Evolutionary conservation across 148 eudicot species (phyloP).

Genomic region (Nyssa sinensis): DNA sequence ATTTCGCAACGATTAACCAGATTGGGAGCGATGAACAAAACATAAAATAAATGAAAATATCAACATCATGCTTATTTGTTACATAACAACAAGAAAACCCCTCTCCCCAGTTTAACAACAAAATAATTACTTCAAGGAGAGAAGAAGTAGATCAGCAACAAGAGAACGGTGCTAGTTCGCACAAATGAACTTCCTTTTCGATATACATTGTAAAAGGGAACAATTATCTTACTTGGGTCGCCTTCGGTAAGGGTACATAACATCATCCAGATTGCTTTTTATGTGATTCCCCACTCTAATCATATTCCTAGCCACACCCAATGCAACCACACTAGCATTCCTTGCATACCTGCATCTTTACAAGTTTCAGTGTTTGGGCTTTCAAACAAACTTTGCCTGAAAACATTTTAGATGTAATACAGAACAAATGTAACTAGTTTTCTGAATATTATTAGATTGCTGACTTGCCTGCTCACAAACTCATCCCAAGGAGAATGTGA

Average conservation of each 20-base stretch:
- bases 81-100: not conserved
- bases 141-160: no score
- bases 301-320: slow-evolving; percentile 7
- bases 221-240: not conserved
- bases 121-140: not conserved
- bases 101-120: not conserved
- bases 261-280: slow-evolving; percentile 8
- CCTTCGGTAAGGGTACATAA: slow-evolving; percentile 3
- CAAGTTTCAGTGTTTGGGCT: slow-evolving; percentile 3
- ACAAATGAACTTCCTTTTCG: not conserved
- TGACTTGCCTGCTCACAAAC: not conserved
- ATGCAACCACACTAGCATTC: slow-evolving; percentile 16
- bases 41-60: no score
- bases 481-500: slow-evolving; percentile 4
- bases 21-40: not conserved
- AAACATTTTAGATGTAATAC: not conserved
- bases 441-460: not conserved
- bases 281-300: slow-evolving; percentile 5
- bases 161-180: not conserved
- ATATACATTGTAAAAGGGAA: not conserved
- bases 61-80: not conserved
- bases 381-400: not conserved
- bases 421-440: not conserved
- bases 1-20: not conserved
- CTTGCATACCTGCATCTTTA: slow-evolving; percentile 2